Conservation (phyloP, 202 grass and related monocot genomes). For the Zizania palustris region DNA sequence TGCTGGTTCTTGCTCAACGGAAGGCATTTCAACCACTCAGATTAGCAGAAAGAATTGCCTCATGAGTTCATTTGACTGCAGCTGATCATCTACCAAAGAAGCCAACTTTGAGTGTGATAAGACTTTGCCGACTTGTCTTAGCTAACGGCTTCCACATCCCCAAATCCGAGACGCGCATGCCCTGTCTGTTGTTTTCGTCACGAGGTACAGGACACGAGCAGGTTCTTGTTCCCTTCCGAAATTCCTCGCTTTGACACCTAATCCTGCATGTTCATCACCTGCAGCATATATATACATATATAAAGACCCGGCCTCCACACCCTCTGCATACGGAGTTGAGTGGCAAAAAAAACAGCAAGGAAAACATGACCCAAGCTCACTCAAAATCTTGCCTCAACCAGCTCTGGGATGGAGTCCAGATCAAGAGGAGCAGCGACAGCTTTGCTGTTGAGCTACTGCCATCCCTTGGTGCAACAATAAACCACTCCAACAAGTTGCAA, state of each 20-base stretch:
- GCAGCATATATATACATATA: slow-evolving; percentile 41
- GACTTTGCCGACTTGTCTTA: slow-evolving; percentile 18
- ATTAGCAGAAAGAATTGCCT: background rate
- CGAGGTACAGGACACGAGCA: slow-evolving; percentile 18
- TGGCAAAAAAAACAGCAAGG: slow-evolving; percentile 34
- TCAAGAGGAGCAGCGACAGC: slow-evolving; percentile 40
- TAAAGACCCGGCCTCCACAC: background rate
- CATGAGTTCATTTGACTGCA: background rate
- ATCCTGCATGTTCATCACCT: slow-evolving; percentile 36
- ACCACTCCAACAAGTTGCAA: slow-evolving; percentile 61
- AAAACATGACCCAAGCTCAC: slow-evolving; percentile 53
- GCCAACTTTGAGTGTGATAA: slow-evolving; percentile 13
- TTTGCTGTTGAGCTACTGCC: slow-evolving; percentile 64
- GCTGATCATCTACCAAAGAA: slow-evolving; percentile 19
- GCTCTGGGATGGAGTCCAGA: slow-evolving; percentile 50
- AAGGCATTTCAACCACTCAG: slow-evolving; percentile 1
- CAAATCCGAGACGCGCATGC: slow-evolving; percentile 16
- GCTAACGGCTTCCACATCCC: slow-evolving; percentile 22
- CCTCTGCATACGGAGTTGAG: slow-evolving; percentile 43
- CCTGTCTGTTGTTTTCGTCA: background rate
- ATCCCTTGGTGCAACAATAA: slow-evolving; percentile 68
- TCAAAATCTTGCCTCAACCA: slow-evolving; percentile 47
- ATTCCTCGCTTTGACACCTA: slow-evolving; percentile 43
- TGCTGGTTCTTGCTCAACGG: background rate
- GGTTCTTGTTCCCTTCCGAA: slow-evolving; percentile 39